Evolutionary conservation across 768 basidiomycete genomes (phyloP), one percentile per base, ranked within the genome.

Genomic region (Mrakia hoshinonis): DNA sequence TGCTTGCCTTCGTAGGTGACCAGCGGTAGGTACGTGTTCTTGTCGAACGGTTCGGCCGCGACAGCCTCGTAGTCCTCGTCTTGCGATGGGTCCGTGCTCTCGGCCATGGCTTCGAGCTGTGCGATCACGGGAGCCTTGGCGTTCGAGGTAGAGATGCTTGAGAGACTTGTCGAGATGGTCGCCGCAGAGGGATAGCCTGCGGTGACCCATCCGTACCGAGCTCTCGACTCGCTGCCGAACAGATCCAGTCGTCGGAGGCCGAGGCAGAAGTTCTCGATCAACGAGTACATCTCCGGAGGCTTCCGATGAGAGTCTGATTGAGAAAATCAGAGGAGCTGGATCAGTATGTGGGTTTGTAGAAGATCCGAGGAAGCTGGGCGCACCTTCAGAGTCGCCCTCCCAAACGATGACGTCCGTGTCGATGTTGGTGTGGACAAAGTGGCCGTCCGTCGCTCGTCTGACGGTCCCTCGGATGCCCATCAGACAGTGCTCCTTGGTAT

Each of bases 391-490:
- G 75, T 94, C 91, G n/a, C 91, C 89, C 83, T 93, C 91, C 92
- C 94, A 96, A 24, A 97, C 87, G 70, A 95, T 87, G 12, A 95
- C 90, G 79, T 96, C 93, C n/a, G 93, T 95, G 77, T 95, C 93
- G 18, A 72, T 92, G 80, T 99, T 99, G 78, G 94, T 97, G 79
- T 99, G 95, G 0, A 96, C 95, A 80, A 98, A 94, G 88, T 91
- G 91, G 72, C 87, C 89, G 78, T 99, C 96, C 1, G 90, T 94
- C 24, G 91, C 91, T 38, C 96, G 85, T 29, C 95, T 86, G 15
- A 99, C 95, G 1, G 96, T 98, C 18, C 96, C 96, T 61, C 92
- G 86, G 74, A 99, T 98, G 48, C 95, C 95, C 84, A 98, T 96
- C 62, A 98, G 81, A 79, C 94, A 97, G 77, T 98, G 95, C 75